Percentiles rank a stretch among this genome's conserved stretches.
These are phyloP conservation scores for Pleurotus tuoliensis DNA, from an alignment of 768 basidiomycete species.

Conservation along the genomic window DNA sequence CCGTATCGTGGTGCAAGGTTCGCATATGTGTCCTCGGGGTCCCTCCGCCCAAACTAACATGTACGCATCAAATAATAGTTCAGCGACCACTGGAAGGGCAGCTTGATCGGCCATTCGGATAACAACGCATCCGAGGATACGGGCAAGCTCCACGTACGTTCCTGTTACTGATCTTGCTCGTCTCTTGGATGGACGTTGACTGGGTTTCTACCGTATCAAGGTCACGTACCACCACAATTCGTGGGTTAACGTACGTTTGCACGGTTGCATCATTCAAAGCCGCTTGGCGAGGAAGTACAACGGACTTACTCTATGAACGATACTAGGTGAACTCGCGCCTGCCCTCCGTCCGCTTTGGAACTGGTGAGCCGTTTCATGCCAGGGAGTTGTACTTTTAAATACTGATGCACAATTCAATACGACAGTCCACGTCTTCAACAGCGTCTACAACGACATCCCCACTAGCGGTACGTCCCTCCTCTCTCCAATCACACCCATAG, in stretches of 20 bases:
- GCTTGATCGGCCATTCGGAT: slow-evolving; percentile 41
- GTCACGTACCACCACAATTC: slow-evolving; percentile 1
- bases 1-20: slow-evolving; percentile 1
- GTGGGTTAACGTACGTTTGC: not conserved
- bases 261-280: not conserved
- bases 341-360: not conserved
- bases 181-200: not conserved
- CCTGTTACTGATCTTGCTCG: not conserved
- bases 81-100: slow-evolving; percentile 40
- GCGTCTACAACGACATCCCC: not conserved
- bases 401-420: not conserved
- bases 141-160: not conserved
- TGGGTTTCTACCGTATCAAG: not conserved
- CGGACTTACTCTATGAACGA: not conserved
- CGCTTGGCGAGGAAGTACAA: not conserved
- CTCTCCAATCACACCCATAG: no score
- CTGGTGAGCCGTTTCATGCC: not conserved
- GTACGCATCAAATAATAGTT: not conserved
- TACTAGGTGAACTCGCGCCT: slow-evolving; percentile 1
- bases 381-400: no score
- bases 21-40: not conserved
- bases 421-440: slow-evolving; percentile 3
- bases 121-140: slow-evolving; percentile 32
- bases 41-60: not conserved
- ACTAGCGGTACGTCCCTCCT: not conserved